phyloP scores from a whole-genome alignment of 139 green algal genomes.

The Micractinium conductrix region DNA sequence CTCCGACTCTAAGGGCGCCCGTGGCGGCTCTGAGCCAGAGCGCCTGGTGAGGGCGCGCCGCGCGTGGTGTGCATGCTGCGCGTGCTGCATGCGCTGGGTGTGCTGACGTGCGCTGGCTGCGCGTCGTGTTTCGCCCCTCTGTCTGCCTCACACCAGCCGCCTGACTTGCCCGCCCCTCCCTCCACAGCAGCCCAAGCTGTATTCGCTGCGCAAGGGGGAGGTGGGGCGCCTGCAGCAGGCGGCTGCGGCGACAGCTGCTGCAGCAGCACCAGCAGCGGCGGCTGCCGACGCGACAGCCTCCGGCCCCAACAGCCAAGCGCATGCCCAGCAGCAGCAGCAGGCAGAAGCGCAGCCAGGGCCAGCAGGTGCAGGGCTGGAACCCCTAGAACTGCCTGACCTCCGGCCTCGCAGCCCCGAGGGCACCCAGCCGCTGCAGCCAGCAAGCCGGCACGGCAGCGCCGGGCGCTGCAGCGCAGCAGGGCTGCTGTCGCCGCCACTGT shows the following conservation, averaged over 20 bases:
- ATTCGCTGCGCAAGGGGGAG: conserved; percentile 16
- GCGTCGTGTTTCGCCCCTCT: not conserved
- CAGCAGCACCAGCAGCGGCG: not conserved
- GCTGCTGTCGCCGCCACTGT: conserved; percentile 16
- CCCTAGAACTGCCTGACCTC: conserved; percentile 7
- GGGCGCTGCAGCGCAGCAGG: not conserved
- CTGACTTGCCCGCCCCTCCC: not conserved
- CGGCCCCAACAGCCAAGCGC: too few relatives aligned
- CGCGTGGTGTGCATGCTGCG: not conserved
- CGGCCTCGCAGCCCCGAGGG: not conserved
- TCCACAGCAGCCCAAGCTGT: conserved; percentile 11
- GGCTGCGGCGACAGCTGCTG: not conserved
- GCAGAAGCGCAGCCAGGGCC: not conserved
- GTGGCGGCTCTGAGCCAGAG: not conserved
- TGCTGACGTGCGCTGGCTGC: not conserved
- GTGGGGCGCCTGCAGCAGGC: conserved; percentile 13
- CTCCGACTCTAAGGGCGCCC: too few relatives aligned
- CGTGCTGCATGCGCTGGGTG: not conserved
- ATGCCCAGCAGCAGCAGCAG: not conserved
- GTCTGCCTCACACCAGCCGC: not conserved
- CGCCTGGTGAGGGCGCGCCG: not conserved
- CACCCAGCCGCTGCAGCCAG: not conserved
- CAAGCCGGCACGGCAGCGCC: not conserved
- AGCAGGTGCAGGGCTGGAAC: not conserved
- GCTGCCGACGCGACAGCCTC: too few relatives aligned